phyloP scores from a whole-genome alignment of 306 rosid genomes.

The Vigna mungo region DNA sequence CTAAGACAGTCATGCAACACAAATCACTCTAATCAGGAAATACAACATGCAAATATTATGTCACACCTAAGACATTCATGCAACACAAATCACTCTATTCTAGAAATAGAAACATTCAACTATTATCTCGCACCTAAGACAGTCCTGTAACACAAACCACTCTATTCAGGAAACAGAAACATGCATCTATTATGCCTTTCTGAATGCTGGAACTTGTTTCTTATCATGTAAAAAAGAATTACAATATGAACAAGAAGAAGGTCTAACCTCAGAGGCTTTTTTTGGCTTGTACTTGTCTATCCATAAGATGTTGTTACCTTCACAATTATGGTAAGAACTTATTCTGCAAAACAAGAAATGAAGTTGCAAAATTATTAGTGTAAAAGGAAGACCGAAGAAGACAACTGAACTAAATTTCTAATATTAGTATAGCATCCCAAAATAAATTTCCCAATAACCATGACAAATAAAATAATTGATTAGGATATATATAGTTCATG shows the following conservation, averaged over 20 bases:
- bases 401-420: slow-evolving; percentile 13
- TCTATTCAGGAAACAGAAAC: slow-evolving; percentile 3
- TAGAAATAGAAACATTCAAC: too few relatives aligned
- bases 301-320: slow-evolving; percentile 69
- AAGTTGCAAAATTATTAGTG: too few relatives aligned
- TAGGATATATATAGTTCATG: slow-evolving; percentile 10
- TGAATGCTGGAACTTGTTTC: not conserved
- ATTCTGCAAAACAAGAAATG: slow-evolving; percentile 54
- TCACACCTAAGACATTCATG: too few relatives aligned
- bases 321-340: slow-evolving; percentile 55
- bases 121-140: slow-evolving; percentile 80
- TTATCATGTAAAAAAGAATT: not conserved
- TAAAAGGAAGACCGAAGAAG: not conserved
- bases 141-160: slow-evolving; percentile 31
- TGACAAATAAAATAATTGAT: slow-evolving; percentile 6
- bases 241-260: slow-evolving; percentile 21
- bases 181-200: not conserved
- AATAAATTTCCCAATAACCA: slow-evolving; percentile 1
- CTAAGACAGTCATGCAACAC: slow-evolving; percentile 50
- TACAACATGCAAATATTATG: slow-evolving; percentile 28
- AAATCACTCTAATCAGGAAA: slow-evolving; percentile 1
- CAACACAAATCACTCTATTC: too few relatives aligned
- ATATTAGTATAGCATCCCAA: slow-evolving; percentile 13
- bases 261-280: slow-evolving; percentile 73
- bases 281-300: slow-evolving; percentile 77